phyloP scores from a whole-genome alignment of 139 green algal species.

The Auxenochlorella pyrenoidosa region DNA sequence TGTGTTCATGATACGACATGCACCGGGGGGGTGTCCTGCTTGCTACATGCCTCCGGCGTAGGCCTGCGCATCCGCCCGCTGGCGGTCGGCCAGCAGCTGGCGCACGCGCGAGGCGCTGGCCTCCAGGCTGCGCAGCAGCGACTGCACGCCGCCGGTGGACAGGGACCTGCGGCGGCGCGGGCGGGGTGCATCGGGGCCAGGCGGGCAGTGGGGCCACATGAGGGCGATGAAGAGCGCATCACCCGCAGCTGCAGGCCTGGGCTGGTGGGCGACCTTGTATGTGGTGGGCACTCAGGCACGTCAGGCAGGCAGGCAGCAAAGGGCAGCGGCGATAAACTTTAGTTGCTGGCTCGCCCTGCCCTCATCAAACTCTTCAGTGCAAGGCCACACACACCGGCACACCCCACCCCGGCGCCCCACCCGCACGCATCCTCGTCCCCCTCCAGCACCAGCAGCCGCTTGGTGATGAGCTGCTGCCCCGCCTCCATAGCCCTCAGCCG shows the following conservation, averaged over 20 bases:
- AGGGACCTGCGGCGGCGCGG: background rate
- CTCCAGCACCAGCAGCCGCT: conserved; percentile 3
- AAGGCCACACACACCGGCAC: no score
- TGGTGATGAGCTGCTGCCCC: background rate
- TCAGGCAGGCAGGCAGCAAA: background rate
- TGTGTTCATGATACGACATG: no score
- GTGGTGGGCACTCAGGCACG: background rate
- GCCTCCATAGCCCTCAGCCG: background rate
- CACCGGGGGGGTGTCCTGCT: no score
- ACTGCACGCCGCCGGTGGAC: background rate
- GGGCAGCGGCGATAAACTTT: no score
- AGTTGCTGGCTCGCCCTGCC: no score
- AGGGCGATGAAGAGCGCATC: no score
- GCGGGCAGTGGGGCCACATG: no score
- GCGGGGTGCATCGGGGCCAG: background rate
- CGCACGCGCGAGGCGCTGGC: background rate
- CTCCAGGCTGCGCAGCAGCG: background rate
- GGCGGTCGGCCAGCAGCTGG: background rate
- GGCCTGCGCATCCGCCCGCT: background rate
- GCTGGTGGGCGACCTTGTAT: no score
- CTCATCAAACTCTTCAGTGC: no score
- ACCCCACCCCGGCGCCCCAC: background rate
- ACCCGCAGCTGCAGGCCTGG: background rate
- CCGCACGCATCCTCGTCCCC: background rate
- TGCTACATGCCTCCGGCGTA: background rate